Conservation (phyloP, 306 rosid genomes). For the Malus domestica region DNA sequence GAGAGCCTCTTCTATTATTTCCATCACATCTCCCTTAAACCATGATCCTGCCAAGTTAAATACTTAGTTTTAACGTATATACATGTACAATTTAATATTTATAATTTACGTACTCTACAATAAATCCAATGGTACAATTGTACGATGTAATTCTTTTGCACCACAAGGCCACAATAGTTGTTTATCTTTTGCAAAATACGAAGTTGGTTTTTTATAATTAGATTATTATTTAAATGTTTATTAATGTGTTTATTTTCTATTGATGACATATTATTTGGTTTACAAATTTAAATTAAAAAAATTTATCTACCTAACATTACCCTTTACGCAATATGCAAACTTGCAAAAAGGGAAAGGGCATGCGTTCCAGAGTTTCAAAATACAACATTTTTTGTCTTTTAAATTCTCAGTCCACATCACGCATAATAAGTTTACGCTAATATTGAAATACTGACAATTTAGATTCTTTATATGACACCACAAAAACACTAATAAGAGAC, state of each 20-base stretch:
- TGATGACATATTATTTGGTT: no score
- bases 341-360: no score
- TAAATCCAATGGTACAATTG: background rate
- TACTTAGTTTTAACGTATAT: background rate
- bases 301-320: no score
- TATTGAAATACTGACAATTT: background rate
- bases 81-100: background rate
- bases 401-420: background rate
- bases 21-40: conserved; percentile 22
- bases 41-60: conserved; percentile 6
- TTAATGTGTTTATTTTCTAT: no score
- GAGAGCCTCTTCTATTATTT: conserved; percentile 4
- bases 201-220: background rate
- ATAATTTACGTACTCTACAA: background rate
- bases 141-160: background rate
- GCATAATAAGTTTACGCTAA: background rate
- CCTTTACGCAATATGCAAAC: background rate
- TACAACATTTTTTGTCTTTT: background rate
- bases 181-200: background rate
- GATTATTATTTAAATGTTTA: no score
- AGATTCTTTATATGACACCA: background rate
- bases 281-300: no score
- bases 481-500: background rate
- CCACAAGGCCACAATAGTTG: background rate
- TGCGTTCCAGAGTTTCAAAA: background rate